phyloP scores from a whole-genome alignment of 148 eudicot genomes.

The Suaeda aralocaspica region DNA sequence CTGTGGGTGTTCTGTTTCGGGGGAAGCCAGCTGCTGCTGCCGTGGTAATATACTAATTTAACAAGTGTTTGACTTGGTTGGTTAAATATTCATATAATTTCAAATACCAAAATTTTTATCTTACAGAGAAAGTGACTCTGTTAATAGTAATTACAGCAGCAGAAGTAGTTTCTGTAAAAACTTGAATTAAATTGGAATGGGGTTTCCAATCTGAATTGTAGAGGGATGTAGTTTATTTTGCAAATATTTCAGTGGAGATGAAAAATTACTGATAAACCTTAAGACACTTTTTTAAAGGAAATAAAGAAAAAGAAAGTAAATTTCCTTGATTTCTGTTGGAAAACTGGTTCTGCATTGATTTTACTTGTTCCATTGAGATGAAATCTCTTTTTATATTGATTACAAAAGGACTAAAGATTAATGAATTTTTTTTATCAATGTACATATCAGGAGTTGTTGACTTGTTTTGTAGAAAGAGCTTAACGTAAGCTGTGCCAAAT shows the following conservation, averaged over 20 bases:
- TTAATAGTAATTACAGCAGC: neutral
- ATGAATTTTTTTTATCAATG: too few species aligned
- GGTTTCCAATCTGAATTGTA: neutral
- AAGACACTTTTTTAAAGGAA: neutral
- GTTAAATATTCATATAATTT: neutral
- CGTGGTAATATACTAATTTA: conserved; percentile 52
- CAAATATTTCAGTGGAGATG: neutral
- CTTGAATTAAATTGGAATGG: neutral
- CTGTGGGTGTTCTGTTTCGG: conserved; percentile 80
- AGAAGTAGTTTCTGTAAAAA: neutral
- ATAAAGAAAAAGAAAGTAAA: neutral
- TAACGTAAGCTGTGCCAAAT: neutral
- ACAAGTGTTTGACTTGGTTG: neutral
- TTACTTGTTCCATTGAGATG: neutral
- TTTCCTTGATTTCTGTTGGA: neutral
- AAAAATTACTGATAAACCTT: neutral
- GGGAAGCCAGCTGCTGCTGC: conserved; percentile 94
- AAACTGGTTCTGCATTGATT: neutral
- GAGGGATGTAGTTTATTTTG: neutral
- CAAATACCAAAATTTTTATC: neutral
- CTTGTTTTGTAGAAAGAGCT: neutral
- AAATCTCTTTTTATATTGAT: neutral
- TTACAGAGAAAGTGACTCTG: neutral
- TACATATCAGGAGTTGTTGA: too few species aligned
- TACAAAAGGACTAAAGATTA: too few species aligned